Base-by-base conservation (phyloP, 345 rosid species). In the Syzygium oleosum region DNA sequence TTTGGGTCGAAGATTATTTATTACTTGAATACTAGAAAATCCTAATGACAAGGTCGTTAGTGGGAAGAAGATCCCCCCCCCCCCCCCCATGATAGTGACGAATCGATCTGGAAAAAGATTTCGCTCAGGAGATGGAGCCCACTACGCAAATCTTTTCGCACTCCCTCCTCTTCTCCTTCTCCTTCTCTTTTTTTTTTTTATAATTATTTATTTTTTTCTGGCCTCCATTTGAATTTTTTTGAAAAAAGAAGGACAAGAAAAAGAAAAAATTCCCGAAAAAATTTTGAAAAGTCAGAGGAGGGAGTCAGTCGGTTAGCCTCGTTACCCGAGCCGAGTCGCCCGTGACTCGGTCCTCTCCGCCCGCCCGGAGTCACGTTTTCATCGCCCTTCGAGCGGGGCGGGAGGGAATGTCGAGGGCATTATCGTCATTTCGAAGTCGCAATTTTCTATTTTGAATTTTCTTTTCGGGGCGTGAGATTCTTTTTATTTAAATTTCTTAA, bases 301-400 rank as follows among this genome's bases (percentile, higher is more conserved):
- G 91, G 46, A 55, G 54, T 43, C 54, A 63, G 63, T 52, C 65
- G 22, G 84, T n/a, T 38, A 12, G 55, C 52, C 87, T 90, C 90
- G 88, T 53, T 86, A n/a, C 31, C 59, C 85, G 88, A 78, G 88
- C 90, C 89, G 59, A 23, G n/a, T 54, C 73, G 12, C 79, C 84
- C 86, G 51, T 51, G 55, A 54, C 83, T 49, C 55, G 38, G 41
- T 53, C 38, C 83, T 51, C 58, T 17, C 87, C 87, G 19, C 55
- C 80, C 52, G 29, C 63, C 29, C 9, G 19, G 56, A 17, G 23
- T 34, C 78, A 65, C 41, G 38, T 17, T 31, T 29, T 63, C 41
- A 22, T 23, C 65, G 5, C 53, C 29, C 53, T 6, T 5, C 17
- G 46, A 12, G 51, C 41, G 0, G 0, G 16, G 46, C 46, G 46